Evolutionary conservation across 2,329 filamentous ascomycete genomes (phyloP), one percentile per base, ranked within the genome.

Genomic region (Dactylellina haptotyla): DNA sequence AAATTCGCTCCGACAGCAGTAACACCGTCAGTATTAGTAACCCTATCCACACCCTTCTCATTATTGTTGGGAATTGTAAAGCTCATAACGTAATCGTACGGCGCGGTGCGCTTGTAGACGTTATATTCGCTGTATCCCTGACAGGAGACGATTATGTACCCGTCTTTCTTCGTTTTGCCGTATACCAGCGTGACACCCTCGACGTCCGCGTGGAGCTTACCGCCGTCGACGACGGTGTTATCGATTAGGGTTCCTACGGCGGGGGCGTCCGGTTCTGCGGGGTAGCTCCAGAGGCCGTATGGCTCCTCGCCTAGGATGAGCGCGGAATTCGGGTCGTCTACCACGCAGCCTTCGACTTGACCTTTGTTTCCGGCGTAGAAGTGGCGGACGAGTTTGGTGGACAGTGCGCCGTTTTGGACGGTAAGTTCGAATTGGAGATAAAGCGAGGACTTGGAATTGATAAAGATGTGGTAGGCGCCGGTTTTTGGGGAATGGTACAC

Each of bases 81-180:
- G 0, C 83, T 85, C 62, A 81, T 79, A 2, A 86, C 82, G 57
- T 82, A 85, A 2, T 83, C 80, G 76, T 86, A 84, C 2, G 84
- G 85, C 0, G 80, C 79, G 1, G 82, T 82, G 4, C 84, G 82
- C 4, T 81, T 80, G 78, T 86, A 86, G 39, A 86, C 80, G 54
- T 85, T 83, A 76, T 84, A 86, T 0, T 84, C 82, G 65, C 84
- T 85, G 30, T 85, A 83, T 2, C 85, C 84, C 75, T 86, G 84
- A 67, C 82, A 83, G 1, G 83, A 85, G 4, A 85, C 84, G 14
- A 87, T 78, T 23, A 87, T 81, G 77, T 84, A 86, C 0, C 84
- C 84, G 16, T 82, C 76, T 1, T 82, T 77, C 0, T 81, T 79
- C 0, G 79, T 81, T 48, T 80, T 77, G 2, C 84, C 84, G n/a